Percentiles rank a stretch among this genome's conserved stretches.
Conservation (phyloP, 768 basidiomycete genomes). For the Lactarius indigo region DNA sequence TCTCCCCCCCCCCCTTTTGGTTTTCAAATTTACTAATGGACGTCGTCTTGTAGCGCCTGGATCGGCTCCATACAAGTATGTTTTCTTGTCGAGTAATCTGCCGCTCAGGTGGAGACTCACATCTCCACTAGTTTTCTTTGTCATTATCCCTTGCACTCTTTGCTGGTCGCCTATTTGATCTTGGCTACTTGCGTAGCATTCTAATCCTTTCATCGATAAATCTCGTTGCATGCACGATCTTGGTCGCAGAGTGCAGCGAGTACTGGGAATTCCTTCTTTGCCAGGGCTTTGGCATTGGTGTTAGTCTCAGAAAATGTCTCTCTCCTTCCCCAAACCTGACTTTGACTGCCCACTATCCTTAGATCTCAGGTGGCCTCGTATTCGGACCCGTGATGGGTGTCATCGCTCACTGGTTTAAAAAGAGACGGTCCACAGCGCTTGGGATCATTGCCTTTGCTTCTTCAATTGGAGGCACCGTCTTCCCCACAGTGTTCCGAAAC, state of each 20-base stretch:
- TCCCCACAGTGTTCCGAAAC: conserved; percentile 59
- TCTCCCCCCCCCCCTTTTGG: not conserved
- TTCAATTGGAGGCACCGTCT: conserved; percentile 62
- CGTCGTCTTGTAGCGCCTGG: conserved; percentile 53
- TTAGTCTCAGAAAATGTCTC: conserved; percentile 32
- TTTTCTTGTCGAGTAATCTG: not conserved
- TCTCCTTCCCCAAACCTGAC: not conserved
- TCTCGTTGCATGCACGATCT: conserved; percentile 54
- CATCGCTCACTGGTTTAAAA: conserved; percentile 72
- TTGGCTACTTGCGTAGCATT: conserved; percentile 59
- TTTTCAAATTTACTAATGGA: not conserved
- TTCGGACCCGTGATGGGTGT: conserved; percentile 60
- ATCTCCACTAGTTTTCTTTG: conserved; percentile 49
- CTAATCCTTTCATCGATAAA: conserved; percentile 45
- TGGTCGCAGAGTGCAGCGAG: conserved; percentile 64
- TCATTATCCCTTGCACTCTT: conserved; percentile 60
- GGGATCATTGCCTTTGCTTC: conserved; percentile 64
- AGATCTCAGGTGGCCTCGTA: conserved; percentile 46
- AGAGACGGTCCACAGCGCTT: conserved; percentile 50
- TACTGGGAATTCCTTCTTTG: conserved; percentile 80
- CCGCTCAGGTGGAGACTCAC: not conserved
- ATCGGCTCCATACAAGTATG: conserved; percentile 72
- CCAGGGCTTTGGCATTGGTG: conserved; percentile 66
- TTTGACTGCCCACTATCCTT: not conserved
- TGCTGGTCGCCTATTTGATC: conserved; percentile 67